These are phyloP conservation scores for Sclerotinia nivalis DNA, from an alignment of 2,329 filamentous ascomycete species.

Conservation along the genomic window DNA sequence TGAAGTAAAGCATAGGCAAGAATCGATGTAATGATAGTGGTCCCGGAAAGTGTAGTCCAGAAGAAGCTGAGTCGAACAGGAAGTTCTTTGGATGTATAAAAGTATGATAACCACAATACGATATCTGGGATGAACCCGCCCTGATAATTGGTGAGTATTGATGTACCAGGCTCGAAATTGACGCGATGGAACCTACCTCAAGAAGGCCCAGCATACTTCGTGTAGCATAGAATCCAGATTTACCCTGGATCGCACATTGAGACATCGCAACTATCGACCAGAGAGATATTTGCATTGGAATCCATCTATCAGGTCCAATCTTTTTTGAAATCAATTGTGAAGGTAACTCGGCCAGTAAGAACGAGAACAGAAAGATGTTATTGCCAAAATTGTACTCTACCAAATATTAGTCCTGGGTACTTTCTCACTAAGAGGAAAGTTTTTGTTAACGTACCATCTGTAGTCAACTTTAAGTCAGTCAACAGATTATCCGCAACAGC, in stretches of 20 bases:
- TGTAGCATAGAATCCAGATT: constrained; percentile 46
- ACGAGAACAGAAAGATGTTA: constrained; percentile 46
- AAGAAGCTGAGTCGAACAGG: constrained; percentile 68
- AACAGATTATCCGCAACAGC: constrained; percentile 63
- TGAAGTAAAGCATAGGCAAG: constrained; percentile 59
- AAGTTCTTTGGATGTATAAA: constrained; percentile 71
- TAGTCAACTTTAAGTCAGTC: constrained; percentile 49
- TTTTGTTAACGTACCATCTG: constrained; percentile 41
- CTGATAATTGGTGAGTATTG: constrained; percentile 33
- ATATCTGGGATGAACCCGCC: constrained; percentile 65
- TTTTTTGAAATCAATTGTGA: constrained; percentile 52
- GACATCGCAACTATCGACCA: constrained; percentile 52
- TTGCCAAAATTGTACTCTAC: constrained; percentile 35
- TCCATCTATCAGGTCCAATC: constrained; percentile 52
- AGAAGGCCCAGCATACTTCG: constrained; percentile 43
- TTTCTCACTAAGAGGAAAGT: too few species aligned
- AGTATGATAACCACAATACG: constrained; percentile 71
- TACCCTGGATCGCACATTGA: constrained; percentile 48
- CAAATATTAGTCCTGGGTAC: not conserved
- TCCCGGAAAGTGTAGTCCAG: constrained; percentile 63
- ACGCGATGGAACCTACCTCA: constrained; percentile 42
- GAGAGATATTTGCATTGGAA: constrained; percentile 52
- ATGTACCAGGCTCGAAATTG: not conserved
- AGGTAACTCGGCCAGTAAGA: constrained; percentile 50
- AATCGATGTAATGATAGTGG: constrained; percentile 48